Evolutionary conservation across 2,329 filamentous ascomycete genomes (phyloP).

Genomic region (Fusarium nanum): DNA sequence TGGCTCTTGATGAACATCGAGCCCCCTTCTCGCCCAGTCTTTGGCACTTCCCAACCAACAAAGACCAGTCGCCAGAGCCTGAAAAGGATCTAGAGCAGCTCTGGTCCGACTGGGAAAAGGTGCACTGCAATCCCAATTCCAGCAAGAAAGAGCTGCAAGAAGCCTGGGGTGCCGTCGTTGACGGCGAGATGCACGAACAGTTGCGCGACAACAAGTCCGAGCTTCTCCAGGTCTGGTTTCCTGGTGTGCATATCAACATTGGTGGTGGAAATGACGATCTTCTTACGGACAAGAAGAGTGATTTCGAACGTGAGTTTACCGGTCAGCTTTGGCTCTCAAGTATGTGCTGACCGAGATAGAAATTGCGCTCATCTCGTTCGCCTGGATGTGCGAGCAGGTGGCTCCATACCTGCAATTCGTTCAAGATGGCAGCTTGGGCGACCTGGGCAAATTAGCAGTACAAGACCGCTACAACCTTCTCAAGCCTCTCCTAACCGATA

Average conservation of each 20-base stretch:
- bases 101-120: constrained; percentile 23
- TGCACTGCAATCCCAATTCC: constrained; percentile 12
- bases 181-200: constrained; percentile 37
- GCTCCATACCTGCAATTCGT: constrained; percentile 32
- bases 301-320: constrained; percentile 38
- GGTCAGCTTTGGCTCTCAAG: background rate
- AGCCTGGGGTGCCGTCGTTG: constrained; percentile 33
- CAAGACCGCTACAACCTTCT: constrained; percentile 39
- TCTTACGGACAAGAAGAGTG: constrained; percentile 41
- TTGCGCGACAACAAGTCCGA: constrained; percentile 27
- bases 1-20: constrained; percentile 65
- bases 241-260: constrained; percentile 46
- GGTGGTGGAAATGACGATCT: constrained; percentile 39
- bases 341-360: constrained; percentile 25
- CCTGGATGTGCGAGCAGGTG: constrained; percentile 46
- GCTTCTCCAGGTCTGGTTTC: constrained; percentile 45
- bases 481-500: constrained; percentile 34
- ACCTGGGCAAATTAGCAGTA: constrained; percentile 31
- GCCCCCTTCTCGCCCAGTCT: constrained; percentile 47
- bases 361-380: constrained; percentile 44
- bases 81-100: constrained; percentile 22
- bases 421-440: constrained; percentile 17
- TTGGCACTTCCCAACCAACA: constrained; percentile 44
- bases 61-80: constrained; percentile 9
- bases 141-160: constrained; percentile 21